Evolutionary conservation across 140 eudicot species (phyloP).

Genomic region (Oenanthe javanica): DNA sequence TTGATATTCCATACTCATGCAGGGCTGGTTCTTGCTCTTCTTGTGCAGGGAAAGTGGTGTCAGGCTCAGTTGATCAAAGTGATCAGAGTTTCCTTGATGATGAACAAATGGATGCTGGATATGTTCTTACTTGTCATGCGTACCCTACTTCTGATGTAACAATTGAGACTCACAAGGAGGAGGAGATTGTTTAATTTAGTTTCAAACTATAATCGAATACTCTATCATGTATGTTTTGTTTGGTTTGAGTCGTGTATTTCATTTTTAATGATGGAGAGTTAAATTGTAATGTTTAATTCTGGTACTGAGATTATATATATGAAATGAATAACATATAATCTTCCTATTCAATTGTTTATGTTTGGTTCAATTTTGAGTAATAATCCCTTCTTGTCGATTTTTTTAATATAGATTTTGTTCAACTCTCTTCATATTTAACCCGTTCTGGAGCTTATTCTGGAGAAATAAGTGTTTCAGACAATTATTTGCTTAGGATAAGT

Average conservation of each 20-base stretch:
- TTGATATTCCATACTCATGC: constrained; percentile 67
- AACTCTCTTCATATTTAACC: background rate
- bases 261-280: background rate
- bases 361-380: background rate
- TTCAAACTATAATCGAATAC: background rate
- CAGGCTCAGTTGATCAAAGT: constrained; percentile 54
- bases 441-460: background rate
- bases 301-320: background rate
- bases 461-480: background rate
- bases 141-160: constrained; percentile 40
- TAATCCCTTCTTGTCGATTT: background rate
- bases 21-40: constrained; percentile 78
- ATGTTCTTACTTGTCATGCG: constrained; percentile 76
- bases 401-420: background rate
- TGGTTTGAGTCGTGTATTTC: background rate
- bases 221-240: background rate
- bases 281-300: constrained; percentile 1
- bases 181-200: constrained; percentile 17
- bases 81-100: constrained; percentile 59
- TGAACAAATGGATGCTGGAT: constrained; percentile 46
- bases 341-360: background rate
- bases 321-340: background rate
- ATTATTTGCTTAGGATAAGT: background rate
- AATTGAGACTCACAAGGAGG: constrained; percentile 86
- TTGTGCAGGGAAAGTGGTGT: constrained; percentile 50